Evolutionary conservation across 129 eudicot species (phyloP), one percentile per base, ranked within the genome.

Genomic region (Lonicera japonica): DNA sequence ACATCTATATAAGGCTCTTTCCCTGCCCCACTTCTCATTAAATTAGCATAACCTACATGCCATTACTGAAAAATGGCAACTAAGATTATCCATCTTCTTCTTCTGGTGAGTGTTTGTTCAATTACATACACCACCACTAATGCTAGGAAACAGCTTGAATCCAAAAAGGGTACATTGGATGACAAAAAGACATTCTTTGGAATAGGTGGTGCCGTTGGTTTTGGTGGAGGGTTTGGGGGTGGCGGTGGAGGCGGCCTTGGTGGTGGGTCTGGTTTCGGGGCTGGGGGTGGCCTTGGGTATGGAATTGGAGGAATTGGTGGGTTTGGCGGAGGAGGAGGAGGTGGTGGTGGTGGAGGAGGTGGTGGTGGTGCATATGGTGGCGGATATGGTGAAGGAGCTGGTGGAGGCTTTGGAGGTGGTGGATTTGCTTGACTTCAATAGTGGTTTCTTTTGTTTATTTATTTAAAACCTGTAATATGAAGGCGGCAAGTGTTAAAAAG

Each of bases 371-470:
- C 19, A 8, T 17, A 5, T 46, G 69, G 69, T 21, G 43, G 25
- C 11, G 64, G 72, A 13, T 45, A 8, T 41, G 72, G 56, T 22
- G 75, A 24, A 36, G 61, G 53, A 61, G 68, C 21, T 36, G 68
- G 68, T 7, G 55, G 67, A 61, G 75, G 75, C 14, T 5, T 54
- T 43, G 61, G 63, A 52, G 63, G 43, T 38, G 75, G 63, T 38
- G 75, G 63, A 64, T 29, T 64, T 58, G 58, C 69, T 15, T 64
- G 58, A 64, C 21, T 43, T 43, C 16, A 3, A 4, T 8, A 63
- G 56, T 36, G 24, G 9, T n/a, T 6, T 16, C 41, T 3, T 52
- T n/a, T 19, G 22, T n/a, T 52, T 52, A 52, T 19, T 0, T 9
- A 8, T n/a, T 29, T 29, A 2, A 29, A 29, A 2, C 6, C 36